Conservation (phyloP, 2,329 filamentous ascomycete genomes). For the Colletotrichum sublineola region DNA sequence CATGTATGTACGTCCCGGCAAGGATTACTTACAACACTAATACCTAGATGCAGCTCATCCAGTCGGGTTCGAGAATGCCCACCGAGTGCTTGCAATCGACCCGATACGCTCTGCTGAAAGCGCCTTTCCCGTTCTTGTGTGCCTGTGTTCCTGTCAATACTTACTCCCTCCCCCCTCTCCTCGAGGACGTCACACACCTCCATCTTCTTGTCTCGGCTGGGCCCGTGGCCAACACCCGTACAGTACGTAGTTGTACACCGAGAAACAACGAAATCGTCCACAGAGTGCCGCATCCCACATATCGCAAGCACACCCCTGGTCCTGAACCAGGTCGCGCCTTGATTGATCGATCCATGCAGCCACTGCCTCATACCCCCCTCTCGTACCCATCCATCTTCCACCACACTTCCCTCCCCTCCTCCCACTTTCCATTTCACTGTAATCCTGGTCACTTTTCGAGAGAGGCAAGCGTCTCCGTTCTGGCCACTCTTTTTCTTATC, state of each 20-base stretch:
- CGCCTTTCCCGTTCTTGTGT: conserved; percentile 7
- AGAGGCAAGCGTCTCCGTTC: not conserved
- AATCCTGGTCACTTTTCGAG: conserved; percentile 18
- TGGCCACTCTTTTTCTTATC: conserved; percentile 13
- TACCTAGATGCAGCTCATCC: conserved; percentile 2
- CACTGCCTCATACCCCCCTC: conserved; percentile 37
- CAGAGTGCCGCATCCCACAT: conserved; percentile 24
- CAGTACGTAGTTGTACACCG: not conserved
- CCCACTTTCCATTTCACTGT: conserved; percentile 27
- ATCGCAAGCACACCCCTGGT: conserved; percentile 32
- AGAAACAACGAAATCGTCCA: not conserved
- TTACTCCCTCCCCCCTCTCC: not conserved
- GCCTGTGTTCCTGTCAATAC: conserved; percentile 8
- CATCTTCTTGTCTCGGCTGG: not conserved
- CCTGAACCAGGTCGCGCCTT: conserved; percentile 22
- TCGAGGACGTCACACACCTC: not conserved
- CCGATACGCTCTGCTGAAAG: conserved; percentile 10
- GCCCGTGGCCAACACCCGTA: not conserved
- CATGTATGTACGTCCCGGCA: no score
- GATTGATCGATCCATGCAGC: conserved; percentile 29
- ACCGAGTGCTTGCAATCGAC: conserved; percentile 6
- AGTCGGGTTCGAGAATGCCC: conserved; percentile 2
- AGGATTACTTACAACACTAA: no score
- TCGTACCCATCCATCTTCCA: not conserved
- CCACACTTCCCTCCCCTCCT: conserved; percentile 4